These are phyloP conservation scores for Sclerotinia sclerotiorum DNA, from an alignment of 2,329 filamentous ascomycete species.

Conservation along the genomic window DNA sequence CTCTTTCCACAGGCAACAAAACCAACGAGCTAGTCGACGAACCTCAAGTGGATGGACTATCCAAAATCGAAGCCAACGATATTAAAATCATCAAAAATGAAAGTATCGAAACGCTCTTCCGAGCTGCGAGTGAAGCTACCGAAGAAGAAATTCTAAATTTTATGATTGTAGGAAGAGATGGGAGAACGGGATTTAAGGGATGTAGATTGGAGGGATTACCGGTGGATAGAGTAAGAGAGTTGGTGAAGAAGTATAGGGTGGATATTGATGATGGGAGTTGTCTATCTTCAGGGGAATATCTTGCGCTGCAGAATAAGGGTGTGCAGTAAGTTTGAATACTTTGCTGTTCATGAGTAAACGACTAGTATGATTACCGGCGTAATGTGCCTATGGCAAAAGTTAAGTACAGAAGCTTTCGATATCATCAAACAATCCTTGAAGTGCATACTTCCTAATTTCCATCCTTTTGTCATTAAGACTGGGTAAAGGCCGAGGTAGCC, in stretches of 20 bases:
- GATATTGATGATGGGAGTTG: conserved; percentile 20
- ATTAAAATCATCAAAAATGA: conserved; percentile 56
- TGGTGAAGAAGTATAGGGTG: conserved; percentile 31
- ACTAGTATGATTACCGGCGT: not conserved
- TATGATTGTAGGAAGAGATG: conserved; percentile 57
- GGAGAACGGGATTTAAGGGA: conserved; percentile 55
- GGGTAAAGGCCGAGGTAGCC: too few species aligned
- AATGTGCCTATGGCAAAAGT: too few species aligned
- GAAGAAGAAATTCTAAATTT: conserved; percentile 68
- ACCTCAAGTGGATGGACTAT: conserved; percentile 34
- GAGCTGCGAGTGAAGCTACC: conserved; percentile 60
- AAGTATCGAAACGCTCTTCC: conserved; percentile 61
- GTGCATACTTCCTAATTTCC: too few species aligned
- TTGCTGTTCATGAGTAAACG: not conserved
- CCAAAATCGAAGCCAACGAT: conserved; percentile 44
- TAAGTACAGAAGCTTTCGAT: too few species aligned
- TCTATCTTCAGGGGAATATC: not conserved
- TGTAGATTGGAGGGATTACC: conserved; percentile 52
- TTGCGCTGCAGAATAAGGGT: conserved; percentile 1
- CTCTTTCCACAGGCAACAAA: conserved; percentile 60
- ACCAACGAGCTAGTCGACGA: conserved; percentile 33
- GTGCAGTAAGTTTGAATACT: not conserved
- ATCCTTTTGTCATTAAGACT: too few species aligned
- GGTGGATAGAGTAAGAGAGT: conserved; percentile 40
- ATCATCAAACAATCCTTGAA: not conserved